Evolutionary conservation across 2,329 filamentous ascomycete genomes (phyloP), one percentile per base, ranked within the genome.

Genomic region (Aureobasidium subglaciale): DNA sequence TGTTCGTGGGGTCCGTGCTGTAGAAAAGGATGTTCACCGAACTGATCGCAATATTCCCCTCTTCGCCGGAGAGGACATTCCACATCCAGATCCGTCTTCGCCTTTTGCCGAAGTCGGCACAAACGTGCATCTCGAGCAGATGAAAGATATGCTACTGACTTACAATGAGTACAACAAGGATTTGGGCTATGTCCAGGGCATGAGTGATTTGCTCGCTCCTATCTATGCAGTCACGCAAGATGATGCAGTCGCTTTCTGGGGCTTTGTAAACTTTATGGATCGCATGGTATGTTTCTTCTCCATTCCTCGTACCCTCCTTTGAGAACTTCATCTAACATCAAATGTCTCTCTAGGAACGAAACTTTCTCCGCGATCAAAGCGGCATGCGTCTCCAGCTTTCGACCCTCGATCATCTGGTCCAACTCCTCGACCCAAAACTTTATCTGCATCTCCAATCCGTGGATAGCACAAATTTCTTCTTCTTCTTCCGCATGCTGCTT

Each of bases 401-500:
- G 35, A 90, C 92, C 0, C 82, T 99, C 3, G 91, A 99, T 67
- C 90, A 99, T 61, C 84, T 99, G 1, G 90, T 97, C 11, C 90
- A 95, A 67, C 88, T 99, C 56, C 91, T 99, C 84, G 93, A 99
- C 63, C 93, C 95, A 0, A 88, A 90, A 67, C 83, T 99, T 7
- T 97, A 96, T 71, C 78, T 88, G 2, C 93, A 99, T 64, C 81
- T 99, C 0, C 84, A 95, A 69, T 85, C 82, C 15, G 88, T 91
- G 18, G 95, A 99, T 65, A 95, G 88, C 65, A 99, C 93, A 22
- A 99, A 99, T 70, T 99, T 99, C 72, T 99, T 99, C 73, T 99
- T 99, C 77, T 97, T 99, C 77, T 99, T 97, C 82, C 88, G 93
- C 58, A 97, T 97, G 93, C 78, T 99, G 30, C 78, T 99, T 1